These are phyloP conservation scores for Bondarzewia mesenterica DNA, from an alignment of 1,284 basidiomycete species.

Conservation along the genomic window DNA sequence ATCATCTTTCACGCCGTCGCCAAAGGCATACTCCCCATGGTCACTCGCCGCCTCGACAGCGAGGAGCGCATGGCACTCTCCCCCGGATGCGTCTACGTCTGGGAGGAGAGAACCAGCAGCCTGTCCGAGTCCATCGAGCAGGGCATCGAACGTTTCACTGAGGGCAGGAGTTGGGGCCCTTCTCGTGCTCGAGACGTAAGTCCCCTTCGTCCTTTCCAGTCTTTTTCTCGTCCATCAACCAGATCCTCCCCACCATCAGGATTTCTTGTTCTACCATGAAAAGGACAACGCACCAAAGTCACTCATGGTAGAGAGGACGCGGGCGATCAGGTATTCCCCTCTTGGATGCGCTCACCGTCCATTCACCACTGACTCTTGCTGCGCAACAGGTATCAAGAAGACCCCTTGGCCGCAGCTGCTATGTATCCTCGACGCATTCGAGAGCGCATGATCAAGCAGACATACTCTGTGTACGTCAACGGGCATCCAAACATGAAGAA, in stretches of 20 bases:
- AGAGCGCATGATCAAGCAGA: conserved; percentile 72
- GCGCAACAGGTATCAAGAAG: neutral
- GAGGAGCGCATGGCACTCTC: conserved; percentile 31
- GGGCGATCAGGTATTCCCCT: no score
- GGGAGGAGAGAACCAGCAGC: conserved; percentile 33
- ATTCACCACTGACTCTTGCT: conserved; percentile 8
- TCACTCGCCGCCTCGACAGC: conserved; percentile 33
- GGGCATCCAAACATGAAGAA: conserved; percentile 36
- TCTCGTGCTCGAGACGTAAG: conserved; percentile 29
- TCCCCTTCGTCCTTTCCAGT: conserved; percentile 6
- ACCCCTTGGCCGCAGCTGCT: conserved; percentile 3
- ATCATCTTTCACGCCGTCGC: conserved; percentile 36
- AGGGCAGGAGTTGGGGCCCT: conserved; percentile 32
- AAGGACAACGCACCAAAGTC: conserved; percentile 18
- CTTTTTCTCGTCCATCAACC: neutral
- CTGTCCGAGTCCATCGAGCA: conserved; percentile 29
- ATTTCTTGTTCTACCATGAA: conserved; percentile 37
- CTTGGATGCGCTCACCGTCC: conserved; percentile 11
- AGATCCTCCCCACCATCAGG: conserved; percentile 15
- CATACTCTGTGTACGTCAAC: conserved; percentile 55
- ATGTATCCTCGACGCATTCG: conserved; percentile 36
- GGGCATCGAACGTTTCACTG: conserved; percentile 35
- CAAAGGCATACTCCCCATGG: conserved; percentile 30
- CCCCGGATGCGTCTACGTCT: conserved; percentile 35
- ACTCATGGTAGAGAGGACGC: conserved; percentile 22